Evolutionary conservation across 768 basidiomycete species (phyloP).

Genomic region (Rhodotorula babjevae): DNA sequence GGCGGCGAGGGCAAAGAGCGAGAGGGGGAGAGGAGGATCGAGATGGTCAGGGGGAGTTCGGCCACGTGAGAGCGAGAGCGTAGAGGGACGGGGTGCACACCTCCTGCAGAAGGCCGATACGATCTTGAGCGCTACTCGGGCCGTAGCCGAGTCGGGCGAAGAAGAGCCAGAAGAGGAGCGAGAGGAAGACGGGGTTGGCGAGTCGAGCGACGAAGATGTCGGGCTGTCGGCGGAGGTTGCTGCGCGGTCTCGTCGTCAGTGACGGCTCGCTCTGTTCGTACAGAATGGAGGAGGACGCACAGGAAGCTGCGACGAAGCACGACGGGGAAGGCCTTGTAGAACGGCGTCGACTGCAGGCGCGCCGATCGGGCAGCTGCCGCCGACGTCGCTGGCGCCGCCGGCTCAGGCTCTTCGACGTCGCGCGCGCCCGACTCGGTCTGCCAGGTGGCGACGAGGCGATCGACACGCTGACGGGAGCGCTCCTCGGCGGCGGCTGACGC

Average conservation of each 20-base stretch:
- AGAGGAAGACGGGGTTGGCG: conserved; percentile 37
- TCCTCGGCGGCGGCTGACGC: conserved; percentile 4
- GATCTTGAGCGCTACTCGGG: conserved; percentile 29
- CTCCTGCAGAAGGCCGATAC: conserved; percentile 41
- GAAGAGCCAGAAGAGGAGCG: conserved; percentile 40
- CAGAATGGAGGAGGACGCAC: conserved; percentile 4
- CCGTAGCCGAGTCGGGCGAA: conserved; percentile 35
- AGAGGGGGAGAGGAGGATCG: too few relatives aligned
- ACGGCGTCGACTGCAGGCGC: conserved; percentile 11
- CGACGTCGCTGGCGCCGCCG: too few relatives aligned
- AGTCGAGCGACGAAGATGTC: conserved; percentile 38
- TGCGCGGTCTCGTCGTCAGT: too few relatives aligned
- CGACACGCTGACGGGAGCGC: conserved; percentile 10
- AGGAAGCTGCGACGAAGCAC: conserved; percentile 36
- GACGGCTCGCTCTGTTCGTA: too few relatives aligned
- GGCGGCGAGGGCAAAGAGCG: too few relatives aligned
- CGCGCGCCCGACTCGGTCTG: too few relatives aligned
- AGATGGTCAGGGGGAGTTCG: too few relatives aligned
- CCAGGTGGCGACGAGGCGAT: conserved; percentile 23
- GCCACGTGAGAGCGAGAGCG: too few relatives aligned
- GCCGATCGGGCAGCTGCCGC: neutral
- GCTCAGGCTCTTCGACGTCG: neutral
- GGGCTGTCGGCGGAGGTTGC: conserved; percentile 40
- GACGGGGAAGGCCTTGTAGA: conserved; percentile 35
- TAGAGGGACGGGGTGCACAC: too few relatives aligned